Base-by-base conservation (phyloP, 768 basidiomycete genomes). In the Pisolithus sp. region DNA sequence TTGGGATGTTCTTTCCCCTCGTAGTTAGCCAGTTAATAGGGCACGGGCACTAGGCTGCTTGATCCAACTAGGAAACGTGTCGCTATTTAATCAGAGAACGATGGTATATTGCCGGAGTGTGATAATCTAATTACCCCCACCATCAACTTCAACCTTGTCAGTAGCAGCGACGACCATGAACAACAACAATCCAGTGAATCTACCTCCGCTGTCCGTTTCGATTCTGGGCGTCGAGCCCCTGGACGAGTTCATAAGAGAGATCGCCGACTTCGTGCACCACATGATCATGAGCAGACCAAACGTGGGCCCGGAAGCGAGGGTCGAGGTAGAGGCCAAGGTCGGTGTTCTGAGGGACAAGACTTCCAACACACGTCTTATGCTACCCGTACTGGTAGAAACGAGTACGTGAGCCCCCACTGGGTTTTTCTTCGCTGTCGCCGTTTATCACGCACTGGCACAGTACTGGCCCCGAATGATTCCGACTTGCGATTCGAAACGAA, bases 291-390 rank as follows among this genome's bases (percentile, higher is more conserved):
- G 73, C 5, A 76, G 78, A 21, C 78, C 81, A 18, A 76, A 81
- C 56, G 62, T 78, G 48, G 80, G 81, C 31, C 74, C 74, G 31
- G 61, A 66, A 10, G 61, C 64, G 17, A 65, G 69, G 36, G 78
- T 95, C 23, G 93, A 95, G 72, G 86, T 95, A 9, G 93, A 95
- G 68, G 93, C 90, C 2, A 95, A 95, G 71, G 76, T 96, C 49
- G 93, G 93, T 3, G 54, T 90, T 17, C 64, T 96, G 63, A 73
- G 74, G 49, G 87, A 93, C 55, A 72, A 73, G 49, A 57, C 28
- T 37, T 68, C 75, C 8, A 81, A 81, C 9, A 72, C 76, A 62
- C 74, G 93, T 57, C 60, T 92, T 60, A 60, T 62, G 21, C 67
- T 93, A 43, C 92, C 92, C 13, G 80, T 93, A 24, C 73, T 84